phyloP scores from a whole-genome alignment of 1,284 basidiomycete species.

The Rhodotorula mucilaginosa region DNA sequence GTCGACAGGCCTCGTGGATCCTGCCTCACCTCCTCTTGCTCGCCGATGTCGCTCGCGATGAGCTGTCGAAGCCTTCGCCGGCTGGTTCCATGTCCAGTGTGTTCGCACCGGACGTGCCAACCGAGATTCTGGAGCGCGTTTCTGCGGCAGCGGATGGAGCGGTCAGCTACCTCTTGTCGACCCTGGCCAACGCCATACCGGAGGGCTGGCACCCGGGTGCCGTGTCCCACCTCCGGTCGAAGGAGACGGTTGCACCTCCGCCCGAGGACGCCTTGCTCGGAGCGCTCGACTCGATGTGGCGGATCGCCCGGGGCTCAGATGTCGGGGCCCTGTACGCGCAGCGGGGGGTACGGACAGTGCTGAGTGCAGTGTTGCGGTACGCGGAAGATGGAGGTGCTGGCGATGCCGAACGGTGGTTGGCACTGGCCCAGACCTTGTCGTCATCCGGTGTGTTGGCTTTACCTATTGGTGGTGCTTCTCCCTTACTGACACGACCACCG shows the following conservation, averaged over 20 bases:
- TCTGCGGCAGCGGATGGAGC: conserved; percentile 60
- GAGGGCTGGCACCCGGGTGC: conserved; percentile 31
- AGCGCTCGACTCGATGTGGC: conserved; percentile 31
- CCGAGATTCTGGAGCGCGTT: conserved; percentile 54
- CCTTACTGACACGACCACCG: background rate
- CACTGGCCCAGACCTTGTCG: conserved; percentile 60
- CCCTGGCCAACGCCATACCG: conserved; percentile 44
- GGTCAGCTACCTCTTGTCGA: conserved; percentile 65
- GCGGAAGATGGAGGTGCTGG: conserved; percentile 59
- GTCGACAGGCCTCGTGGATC: conserved; percentile 60
- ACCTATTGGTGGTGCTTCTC: background rate
- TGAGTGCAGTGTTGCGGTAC: conserved; percentile 57
- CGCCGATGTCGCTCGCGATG: conserved; percentile 51
- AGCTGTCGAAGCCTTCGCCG: conserved; percentile 55
- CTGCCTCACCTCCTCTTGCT: conserved; percentile 46
- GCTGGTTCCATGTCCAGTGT: conserved; percentile 48
- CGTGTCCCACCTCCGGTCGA: conserved; percentile 25
- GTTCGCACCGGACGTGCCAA: conserved; percentile 54
- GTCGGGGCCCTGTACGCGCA: conserved; percentile 55
- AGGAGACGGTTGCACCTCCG: background rate
- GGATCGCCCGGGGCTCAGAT: conserved; percentile 12
- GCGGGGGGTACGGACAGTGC: conserved; percentile 63
- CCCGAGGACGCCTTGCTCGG: conserved; percentile 20
- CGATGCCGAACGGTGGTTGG: conserved; percentile 75
- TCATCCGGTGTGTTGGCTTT: conserved; percentile 58